phyloP scores from a whole-genome alignment of 2,329 filamentous ascomycete genomes.

The Penicillium vulpinum region DNA sequence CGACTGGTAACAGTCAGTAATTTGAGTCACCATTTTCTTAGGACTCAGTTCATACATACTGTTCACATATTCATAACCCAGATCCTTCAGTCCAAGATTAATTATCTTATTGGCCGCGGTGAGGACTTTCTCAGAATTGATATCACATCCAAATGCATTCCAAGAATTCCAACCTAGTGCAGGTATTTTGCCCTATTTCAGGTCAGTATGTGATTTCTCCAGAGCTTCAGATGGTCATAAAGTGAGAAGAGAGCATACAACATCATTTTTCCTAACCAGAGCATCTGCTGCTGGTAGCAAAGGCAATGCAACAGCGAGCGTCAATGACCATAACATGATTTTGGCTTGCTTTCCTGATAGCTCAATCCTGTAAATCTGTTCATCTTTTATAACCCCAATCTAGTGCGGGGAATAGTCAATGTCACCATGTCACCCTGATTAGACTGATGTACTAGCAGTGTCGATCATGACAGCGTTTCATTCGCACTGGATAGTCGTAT shows the following conservation, averaged over 20 bases:
- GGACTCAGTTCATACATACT: slow-evolving; percentile 49
- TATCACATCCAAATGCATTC: slow-evolving; percentile 52
- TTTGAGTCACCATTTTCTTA: slow-evolving; percentile 29
- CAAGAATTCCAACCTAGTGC: slow-evolving; percentile 49
- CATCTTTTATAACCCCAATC: not conserved
- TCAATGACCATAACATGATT: slow-evolving; percentile 9
- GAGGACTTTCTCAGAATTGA: slow-evolving; percentile 49
- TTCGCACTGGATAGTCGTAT: not conserved
- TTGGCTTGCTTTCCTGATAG: not conserved
- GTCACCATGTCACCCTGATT: not conserved
- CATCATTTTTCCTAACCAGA: slow-evolving; percentile 28
- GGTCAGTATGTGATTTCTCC: not conserved
- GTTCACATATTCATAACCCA: slow-evolving; percentile 53
- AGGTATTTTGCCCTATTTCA: slow-evolving; percentile 27
- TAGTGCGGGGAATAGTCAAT: not conserved
- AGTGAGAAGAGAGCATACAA: slow-evolving; percentile 21
- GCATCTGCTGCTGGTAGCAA: slow-evolving; percentile 22
- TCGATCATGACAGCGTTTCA: not conserved
- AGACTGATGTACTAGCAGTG: not conserved
- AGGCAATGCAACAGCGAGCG: slow-evolving; percentile 18
- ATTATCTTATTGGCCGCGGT: slow-evolving; percentile 49
- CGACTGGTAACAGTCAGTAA: slow-evolving; percentile 36
- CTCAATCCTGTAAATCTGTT: not conserved
- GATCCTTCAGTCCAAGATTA: slow-evolving; percentile 48
- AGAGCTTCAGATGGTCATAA: not conserved